These are phyloP conservation scores for Pinus tabuliformis DNA, from an alignment of 75 land plant genomes.

Conservation along the genomic window DNA sequence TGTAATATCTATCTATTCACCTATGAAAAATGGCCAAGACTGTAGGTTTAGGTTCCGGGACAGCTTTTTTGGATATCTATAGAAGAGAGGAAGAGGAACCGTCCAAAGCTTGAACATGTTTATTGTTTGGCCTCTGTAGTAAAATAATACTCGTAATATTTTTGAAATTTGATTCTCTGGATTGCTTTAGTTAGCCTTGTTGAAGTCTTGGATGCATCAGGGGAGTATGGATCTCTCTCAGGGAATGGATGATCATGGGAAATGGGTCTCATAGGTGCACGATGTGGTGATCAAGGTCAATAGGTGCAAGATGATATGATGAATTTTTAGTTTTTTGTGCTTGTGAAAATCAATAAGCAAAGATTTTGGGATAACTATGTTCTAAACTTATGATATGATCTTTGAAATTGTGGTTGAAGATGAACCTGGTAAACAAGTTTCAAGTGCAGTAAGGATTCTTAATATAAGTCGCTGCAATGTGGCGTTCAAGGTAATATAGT, in stretches of 20 bases:
- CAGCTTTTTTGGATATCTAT: neutral
- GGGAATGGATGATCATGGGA: neutral
- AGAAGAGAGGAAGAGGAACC: neutral
- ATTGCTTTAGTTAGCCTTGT: neutral
- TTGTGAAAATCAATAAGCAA: neutral
- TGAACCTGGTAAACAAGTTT: slow-evolving; percentile 63
- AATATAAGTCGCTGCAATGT: slow-evolving; percentile 60
- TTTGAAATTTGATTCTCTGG: neutral
- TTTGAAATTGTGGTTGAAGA: slow-evolving; percentile 18
- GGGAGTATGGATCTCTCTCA: neutral
- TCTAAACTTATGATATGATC: slow-evolving; percentile 3
- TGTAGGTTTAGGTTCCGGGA: no score
- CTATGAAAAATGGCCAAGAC: no score
- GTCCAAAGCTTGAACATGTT: neutral
- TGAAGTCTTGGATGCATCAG: neutral
- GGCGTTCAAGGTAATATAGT: slow-evolving; percentile 40
- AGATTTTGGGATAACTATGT: neutral
- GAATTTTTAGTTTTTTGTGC: neutral
- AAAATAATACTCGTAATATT: neutral
- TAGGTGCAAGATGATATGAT: neutral
- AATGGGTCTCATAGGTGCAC: neutral
- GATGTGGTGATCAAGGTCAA: neutral
- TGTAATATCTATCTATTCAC: neutral
- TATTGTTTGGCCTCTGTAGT: neutral
- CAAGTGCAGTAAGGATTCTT: slow-evolving; percentile 53